Evolutionary conservation across 805 yeast genomes (phyloP), one percentile per base, ranked within the genome.

Genomic region (Monosporozyma yasuniensis): DNA sequence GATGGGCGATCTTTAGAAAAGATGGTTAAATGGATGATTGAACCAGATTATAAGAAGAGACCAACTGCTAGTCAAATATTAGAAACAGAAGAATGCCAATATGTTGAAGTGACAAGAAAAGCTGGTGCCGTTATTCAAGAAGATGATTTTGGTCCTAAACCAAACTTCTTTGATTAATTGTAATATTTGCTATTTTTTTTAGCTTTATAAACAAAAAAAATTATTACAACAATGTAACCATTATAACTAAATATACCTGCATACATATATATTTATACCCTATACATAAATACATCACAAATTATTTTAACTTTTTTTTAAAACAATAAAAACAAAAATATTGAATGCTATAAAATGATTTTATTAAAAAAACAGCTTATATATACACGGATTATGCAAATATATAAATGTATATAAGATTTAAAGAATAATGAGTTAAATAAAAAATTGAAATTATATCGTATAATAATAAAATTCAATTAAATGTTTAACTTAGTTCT

Each of bases 401-500:
- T 32, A 32, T 12, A 32, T 32, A 32, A 14, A 32, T 32, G 16
- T 32, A 32, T 32, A 32, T 32, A 2, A 32, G 2, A n/a, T 14
- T 12, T 12, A 14, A 32, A n/a, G 35, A 32, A 32, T 14, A 16
- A 12, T 14, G 14, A 32, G 35, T 32, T 32, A 32, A 32, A 32
- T 32, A 32, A 6, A n/a, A 14, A 32, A 32, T n/a, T 16, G 14
- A n/a, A 32, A 32, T 14, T 12, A 16, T 4, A 32, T 32, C 14
- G n/a, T 12, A 32, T 12, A 14, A 5, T 12, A 14, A 32, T 32
- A 32, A 14, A 32, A n/a, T 28, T 39, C 16, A 69, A 73, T 87
- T 90, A 91, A 83, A 91, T 76, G 83, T 83, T 81, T 79, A 91
- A 83, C 95, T 91, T 91, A 72, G 97, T 91, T 86, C 98, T 87